A percentile compares a stretch with the other conserved stretches of the same genome.
These are phyloP conservation scores for Wickerhamiella lipophila DNA, from an alignment of 805 yeast genomes.

Conservation along the genomic window DNA sequence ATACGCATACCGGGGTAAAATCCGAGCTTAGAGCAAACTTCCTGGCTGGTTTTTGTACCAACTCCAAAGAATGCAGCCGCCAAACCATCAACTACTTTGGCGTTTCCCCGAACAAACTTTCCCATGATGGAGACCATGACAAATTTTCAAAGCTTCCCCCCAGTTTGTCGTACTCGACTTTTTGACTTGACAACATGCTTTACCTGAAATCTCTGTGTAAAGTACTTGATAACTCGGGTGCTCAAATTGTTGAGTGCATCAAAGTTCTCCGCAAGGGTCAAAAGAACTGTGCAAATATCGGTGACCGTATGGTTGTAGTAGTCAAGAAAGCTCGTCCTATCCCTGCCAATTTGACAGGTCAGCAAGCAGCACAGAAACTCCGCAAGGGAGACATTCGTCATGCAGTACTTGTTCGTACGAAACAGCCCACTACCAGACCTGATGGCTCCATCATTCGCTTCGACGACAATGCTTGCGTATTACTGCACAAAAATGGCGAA, in stretches of 20 bases:
- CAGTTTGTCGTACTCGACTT: background rate
- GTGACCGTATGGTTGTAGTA: constrained; percentile 89
- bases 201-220: constrained; percentile 77
- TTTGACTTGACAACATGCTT: constrained; percentile 41
- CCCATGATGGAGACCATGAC: constrained; percentile 28
- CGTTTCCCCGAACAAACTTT: constrained; percentile 30
- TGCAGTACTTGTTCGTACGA: constrained; percentile 90
- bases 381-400: constrained; percentile 92
- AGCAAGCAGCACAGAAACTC: constrained; percentile 56
- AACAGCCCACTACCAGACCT: constrained; percentile 59
- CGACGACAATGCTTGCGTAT: constrained; percentile 95
- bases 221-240: constrained; percentile 93
- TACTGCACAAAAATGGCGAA: constrained; percentile 82
- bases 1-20: constrained; percentile 88
- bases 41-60: constrained; percentile 59
- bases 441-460: constrained; percentile 82
- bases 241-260: constrained; percentile 88
- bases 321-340: constrained; percentile 81
- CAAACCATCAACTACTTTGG: constrained; percentile 41
- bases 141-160: background rate
- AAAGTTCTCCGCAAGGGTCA: constrained; percentile 87
- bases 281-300: constrained; percentile 65
- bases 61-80: constrained; percentile 77
- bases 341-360: constrained; percentile 57
- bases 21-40: constrained; percentile 76